phyloP scores from a whole-genome alignment of 495 filamentous ascomycete genomes.

The Bombardia bombarda region DNA sequence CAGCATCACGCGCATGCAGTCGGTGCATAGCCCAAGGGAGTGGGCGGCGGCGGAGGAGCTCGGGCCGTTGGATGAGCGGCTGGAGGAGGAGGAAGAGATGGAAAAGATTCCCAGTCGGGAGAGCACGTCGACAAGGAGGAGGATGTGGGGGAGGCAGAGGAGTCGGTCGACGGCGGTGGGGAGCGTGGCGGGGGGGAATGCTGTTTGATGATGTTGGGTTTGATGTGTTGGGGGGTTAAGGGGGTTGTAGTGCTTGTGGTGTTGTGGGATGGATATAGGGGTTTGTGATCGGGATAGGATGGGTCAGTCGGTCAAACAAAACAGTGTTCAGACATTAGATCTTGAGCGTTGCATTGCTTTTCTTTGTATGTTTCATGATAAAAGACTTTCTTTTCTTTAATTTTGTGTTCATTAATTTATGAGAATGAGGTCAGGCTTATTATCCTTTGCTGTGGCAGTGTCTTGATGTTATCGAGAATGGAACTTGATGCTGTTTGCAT shows the following conservation, averaged over 20 bases:
- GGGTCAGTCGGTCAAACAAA: no score
- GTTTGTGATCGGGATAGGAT: no score
- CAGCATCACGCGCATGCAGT: constrained; percentile 4
- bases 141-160: constrained; percentile 4
- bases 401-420: background rate
- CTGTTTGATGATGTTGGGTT: constrained; percentile 9
- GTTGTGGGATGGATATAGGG: no score
- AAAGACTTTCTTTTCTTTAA: background rate
- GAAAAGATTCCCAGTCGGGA: constrained; percentile 13
- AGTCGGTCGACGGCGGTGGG: constrained; percentile 7
- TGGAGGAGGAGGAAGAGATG: constrained; percentile 4
- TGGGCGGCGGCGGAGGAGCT: background rate
- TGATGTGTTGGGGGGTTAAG: no score
- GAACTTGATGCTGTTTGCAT: no score
- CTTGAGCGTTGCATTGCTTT: no score
- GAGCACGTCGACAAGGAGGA: constrained; percentile 6
- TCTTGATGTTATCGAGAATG: no score
- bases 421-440: no score
- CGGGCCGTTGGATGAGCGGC: background rate
- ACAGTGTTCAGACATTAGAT: background rate
- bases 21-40: no score
- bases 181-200: constrained; percentile 7
- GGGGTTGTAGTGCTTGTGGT: no score
- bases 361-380: no score
- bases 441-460: no score